Base-by-base conservation (phyloP, 805 yeast species). In the Komagataella ulmi region DNA sequence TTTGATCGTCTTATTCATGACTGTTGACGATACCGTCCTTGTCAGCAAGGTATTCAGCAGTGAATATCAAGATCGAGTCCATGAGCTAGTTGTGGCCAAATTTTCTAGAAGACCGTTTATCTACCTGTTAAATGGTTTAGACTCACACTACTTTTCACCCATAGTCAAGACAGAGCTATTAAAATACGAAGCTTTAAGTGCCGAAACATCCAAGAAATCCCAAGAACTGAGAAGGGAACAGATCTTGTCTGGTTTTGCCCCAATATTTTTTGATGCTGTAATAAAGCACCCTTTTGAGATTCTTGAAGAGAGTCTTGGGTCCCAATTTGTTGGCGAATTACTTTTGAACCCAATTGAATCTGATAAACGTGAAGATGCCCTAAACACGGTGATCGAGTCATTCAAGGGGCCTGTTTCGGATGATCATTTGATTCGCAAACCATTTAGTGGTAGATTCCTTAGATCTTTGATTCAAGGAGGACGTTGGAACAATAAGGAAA, bases 21-120 rank as follows among this genome's bases (percentile, higher is more conserved):
- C 91, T 24, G 93, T 90, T 53, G 99, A 91, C 72, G 99, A 91
- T 73, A 90, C 98, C 2, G 93, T 85, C 51, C 73, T 88, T 60
- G 76, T 88, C 47, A 74, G 74, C 64, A 89, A 88, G 66, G 76
- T 95, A 0, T 85, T 91, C 62, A 67, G 73, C 30, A 69, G 73
- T 47, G 91, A 83, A 56, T 71, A 77, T 53, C 71, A 76, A 24
- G 79, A 74, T 36, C 60, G 64, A 14, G 69, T 85, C 60, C 72
- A 74, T 24, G 79, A 77, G 43, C 68, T 88, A 21, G 70, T 85
- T 24, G 69, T 72, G 50, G 83, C 85, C 57, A 88, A 89, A 65
- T 85, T 75, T 60, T 88, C 90, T 40, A 79, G 99, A 71, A 80
- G 96, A 67, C 97, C 97, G 46, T 80, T 89, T 62, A 69, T 91